Percentiles rank a stretch among this genome's conserved stretches.
phyloP scores from a whole-genome alignment of 495 filamentous ascomycete species.

The Ramalina peruviana region DNA sequence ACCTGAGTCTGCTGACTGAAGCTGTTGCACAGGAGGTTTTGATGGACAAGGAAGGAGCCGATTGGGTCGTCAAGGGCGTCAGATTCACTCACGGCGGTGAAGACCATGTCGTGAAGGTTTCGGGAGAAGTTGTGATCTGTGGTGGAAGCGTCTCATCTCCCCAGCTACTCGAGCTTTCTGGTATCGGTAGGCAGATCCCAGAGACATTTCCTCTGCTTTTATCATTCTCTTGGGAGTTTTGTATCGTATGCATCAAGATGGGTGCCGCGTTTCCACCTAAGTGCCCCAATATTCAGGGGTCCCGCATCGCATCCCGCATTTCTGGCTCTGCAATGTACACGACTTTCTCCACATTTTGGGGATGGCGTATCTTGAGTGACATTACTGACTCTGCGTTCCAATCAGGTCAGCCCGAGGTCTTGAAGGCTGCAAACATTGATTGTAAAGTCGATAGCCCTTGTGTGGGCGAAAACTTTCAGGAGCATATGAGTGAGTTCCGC shows the following conservation, averaged over 20 bases:
- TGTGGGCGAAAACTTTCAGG: conserved; percentile 44
- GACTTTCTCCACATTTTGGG: no score
- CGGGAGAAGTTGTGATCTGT: conserved; percentile 36
- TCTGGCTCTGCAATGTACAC: no score
- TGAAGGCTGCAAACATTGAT: conserved; percentile 28
- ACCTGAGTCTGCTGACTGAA: conserved; percentile 34
- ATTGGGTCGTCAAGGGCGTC: conserved; percentile 24
- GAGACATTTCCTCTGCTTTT: no score
- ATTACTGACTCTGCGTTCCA: no score
- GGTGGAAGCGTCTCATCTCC: conserved; percentile 39
- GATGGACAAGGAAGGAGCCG: conserved; percentile 10
- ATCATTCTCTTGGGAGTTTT: no score
- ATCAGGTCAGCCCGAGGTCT: conserved; percentile 22
- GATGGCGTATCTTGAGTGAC: no score
- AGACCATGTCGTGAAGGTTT: conserved; percentile 17
- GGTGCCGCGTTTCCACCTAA: no score
- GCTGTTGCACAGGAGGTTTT: conserved; percentile 29
- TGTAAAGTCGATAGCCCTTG: conserved; percentile 30
- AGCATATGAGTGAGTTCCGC: conserved; percentile 31
- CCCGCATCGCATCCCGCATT: no score
- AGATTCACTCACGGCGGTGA: conserved; percentile 19
- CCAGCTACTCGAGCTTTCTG: conserved; percentile 40
- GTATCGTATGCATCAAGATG: no score
- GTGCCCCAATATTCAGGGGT: no score
- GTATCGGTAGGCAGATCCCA: conserved; percentile 17